Conservation (phyloP, 305 asterid species). For the Solanum hybrid region DNA sequence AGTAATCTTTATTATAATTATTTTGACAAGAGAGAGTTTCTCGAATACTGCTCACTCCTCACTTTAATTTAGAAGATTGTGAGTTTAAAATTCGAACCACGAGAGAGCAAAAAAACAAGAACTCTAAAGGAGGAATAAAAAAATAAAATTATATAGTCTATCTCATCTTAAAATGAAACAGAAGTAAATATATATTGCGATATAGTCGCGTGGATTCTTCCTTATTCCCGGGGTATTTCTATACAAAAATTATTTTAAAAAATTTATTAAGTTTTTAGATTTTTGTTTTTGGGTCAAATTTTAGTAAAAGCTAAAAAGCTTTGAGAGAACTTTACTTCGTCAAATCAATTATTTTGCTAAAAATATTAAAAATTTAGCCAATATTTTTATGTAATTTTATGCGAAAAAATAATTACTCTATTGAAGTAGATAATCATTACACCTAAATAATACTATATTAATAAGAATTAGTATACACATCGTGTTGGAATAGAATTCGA, state of each 20-base stretch:
- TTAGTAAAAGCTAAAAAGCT: not conserved
- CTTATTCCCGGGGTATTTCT: not conserved
- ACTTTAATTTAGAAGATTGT: no score
- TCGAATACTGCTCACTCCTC: not conserved
- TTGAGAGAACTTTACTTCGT: not conserved
- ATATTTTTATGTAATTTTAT: no score
- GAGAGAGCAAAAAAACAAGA: no score
- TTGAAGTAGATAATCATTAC: not conserved
- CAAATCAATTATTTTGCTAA: not conserved
- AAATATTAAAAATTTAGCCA: not conserved
- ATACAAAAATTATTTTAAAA: no score
- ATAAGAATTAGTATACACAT: not conserved
- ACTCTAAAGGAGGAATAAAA: not conserved
- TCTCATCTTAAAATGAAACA: not conserved
- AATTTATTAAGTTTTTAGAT: no score
- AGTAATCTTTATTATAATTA: not conserved
- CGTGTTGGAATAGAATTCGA: not conserved
- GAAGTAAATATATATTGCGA: not conserved
- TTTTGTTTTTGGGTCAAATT: not conserved
- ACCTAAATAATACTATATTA: no score
- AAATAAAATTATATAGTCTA: no score
- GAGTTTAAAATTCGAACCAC: not conserved
- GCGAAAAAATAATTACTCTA: not conserved
- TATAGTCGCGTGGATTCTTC: not conserved
- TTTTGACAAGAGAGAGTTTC: not conserved